Evolutionary conservation across 768 basidiomycete species (phyloP), one percentile per base, ranked within the genome.

Genomic region (Russula earlei): DNA sequence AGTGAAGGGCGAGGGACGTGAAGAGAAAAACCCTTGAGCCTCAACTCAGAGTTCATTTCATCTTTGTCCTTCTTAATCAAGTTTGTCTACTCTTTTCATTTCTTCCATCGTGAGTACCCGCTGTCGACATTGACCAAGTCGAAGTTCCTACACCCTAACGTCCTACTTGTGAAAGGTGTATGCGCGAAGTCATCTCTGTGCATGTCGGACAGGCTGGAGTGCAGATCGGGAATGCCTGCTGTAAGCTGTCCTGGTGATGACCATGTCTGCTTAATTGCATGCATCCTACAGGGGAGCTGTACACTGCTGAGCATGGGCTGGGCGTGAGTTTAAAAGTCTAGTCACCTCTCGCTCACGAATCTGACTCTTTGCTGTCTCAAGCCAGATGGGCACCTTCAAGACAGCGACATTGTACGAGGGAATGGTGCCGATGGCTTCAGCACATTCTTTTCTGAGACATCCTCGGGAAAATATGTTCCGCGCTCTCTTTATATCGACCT

Each of bases 171-270:
- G 46, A 47, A 61, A 61, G 52, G 64, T 75, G 66, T 70, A 91
- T 91, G 88, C 86, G 88, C 78, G 88, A 91, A 86, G 93, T 97
- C 74, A 94, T 96, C 78, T 94, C 91, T 64, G 79, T 97, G 69
- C 92, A 97, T 75, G 94, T 98, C 70, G 95, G 95, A 68, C 96
- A 99, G 77, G 96, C 95, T 70, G 93, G 92, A 84, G 87, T 90
- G 67, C 90, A 92, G 78, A 89, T 92, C 67, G 94, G 95, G 69
- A 98, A 98, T 72, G 94, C 96, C 69, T 99, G 93, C 76, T 96
- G 95, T 91, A 75, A 79, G 90, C 85, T 56, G 5, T 61, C 31
- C 27, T 10, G 24, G 64, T 66, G 36, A 45, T 42, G 41, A 17
- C n/a, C n/a, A 22, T 8, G 22, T 49, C 36, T 4, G 19, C 44